Conservation (phyloP, 345 rosid species). For the Acer negundo region DNA sequence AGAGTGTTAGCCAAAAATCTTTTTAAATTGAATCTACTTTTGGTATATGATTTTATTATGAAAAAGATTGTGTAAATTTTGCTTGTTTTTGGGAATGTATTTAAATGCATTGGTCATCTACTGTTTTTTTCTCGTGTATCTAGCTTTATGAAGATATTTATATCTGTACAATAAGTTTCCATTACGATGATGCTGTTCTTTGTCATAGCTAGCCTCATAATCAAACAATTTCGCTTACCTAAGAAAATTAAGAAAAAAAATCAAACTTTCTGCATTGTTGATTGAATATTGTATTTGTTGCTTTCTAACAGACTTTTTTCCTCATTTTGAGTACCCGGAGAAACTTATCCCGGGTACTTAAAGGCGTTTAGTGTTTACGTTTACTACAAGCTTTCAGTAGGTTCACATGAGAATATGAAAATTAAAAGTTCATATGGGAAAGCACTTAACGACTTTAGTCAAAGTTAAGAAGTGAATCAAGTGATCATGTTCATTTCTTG, state of each 20-base stretch:
- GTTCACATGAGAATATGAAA: background rate
- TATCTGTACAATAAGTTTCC: conserved; percentile 8
- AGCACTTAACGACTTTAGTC: background rate
- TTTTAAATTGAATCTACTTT: conserved; percentile 2
- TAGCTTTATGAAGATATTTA: background rate
- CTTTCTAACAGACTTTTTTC: background rate
- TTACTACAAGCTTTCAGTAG: background rate
- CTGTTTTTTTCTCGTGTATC: background rate
- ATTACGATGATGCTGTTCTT: background rate
- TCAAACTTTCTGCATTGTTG: background rate
- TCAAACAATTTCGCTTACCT: background rate
- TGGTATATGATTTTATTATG: conserved; percentile 2
- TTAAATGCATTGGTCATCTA: background rate
- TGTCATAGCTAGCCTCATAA: background rate
- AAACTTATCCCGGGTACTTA: background rate
- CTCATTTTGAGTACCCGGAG: background rate
- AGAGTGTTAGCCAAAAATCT: conserved; percentile 26
- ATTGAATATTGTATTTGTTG: background rate
- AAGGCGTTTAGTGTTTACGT: background rate
- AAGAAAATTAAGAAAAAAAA: background rate
- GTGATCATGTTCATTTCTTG: background rate
- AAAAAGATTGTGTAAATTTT: conserved; percentile 16
- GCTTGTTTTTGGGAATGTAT: conserved; percentile 8
- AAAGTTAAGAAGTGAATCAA: background rate
- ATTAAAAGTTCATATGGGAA: background rate